Evolutionary conservation across 805 yeast genomes (phyloP).

Genomic region (Naumovozyma castellii): DNA sequence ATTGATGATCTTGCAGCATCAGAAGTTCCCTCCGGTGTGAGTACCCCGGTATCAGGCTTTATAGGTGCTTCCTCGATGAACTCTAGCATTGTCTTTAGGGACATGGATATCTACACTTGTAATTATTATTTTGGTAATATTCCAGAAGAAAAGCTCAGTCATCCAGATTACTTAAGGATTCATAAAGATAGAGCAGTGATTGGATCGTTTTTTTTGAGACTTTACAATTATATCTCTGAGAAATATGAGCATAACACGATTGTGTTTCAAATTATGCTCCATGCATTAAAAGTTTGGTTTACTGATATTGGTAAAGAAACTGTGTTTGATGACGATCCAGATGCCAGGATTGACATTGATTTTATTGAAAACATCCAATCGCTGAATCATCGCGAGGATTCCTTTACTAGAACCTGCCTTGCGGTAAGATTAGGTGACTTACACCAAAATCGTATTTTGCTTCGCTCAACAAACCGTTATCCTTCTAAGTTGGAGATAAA

Average conservation of each 20-base stretch:
- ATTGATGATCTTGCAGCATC: slow-evolving; percentile 38
- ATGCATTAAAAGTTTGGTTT: slow-evolving; percentile 66
- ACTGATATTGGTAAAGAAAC: slow-evolving; percentile 72
- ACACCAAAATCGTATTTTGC: slow-evolving; percentile 63
- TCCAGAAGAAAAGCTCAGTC: slow-evolving; percentile 34
- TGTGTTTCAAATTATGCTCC: slow-evolving; percentile 50
- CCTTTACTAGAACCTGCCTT: slow-evolving; percentile 68
- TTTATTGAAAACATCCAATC: slow-evolving; percentile 52
- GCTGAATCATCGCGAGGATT: slow-evolving; percentile 53
- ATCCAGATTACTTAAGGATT: slow-evolving; percentile 39
- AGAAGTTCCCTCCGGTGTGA: slow-evolving; percentile 31
- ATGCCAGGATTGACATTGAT: slow-evolving; percentile 42
- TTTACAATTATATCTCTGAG: slow-evolving; percentile 39
- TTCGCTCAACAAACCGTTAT: slow-evolving; percentile 63
- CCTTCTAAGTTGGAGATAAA: slow-evolving; percentile 56
- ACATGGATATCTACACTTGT: slow-evolving; percentile 51
- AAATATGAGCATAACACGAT: slow-evolving; percentile 55
- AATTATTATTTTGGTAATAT: slow-evolving; percentile 56
- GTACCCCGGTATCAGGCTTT: slow-evolving; percentile 31
- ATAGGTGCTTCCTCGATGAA: slow-evolving; percentile 37
- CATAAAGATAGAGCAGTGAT: slow-evolving; percentile 53
- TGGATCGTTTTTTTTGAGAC: slow-evolving; percentile 54
- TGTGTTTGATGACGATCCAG: slow-evolving; percentile 47
- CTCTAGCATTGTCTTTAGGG: slow-evolving; percentile 48
- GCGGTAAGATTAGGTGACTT: slow-evolving; percentile 65